Conservation (phyloP, 2,329 filamentous ascomycete species). For the Leptographium procerum region DNA sequence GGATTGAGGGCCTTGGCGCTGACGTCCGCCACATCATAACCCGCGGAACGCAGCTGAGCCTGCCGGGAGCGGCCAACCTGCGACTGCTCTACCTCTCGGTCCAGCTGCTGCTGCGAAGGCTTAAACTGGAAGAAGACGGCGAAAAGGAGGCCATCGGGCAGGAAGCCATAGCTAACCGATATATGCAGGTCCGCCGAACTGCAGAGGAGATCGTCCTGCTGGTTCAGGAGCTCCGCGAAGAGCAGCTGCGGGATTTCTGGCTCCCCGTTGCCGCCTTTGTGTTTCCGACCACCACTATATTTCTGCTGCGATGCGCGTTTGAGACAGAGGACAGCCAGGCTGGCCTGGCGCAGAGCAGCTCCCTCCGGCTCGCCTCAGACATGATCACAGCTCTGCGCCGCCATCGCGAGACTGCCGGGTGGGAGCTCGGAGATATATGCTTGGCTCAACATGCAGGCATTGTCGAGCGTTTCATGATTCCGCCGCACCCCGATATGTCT, state of each 20-base stretch:
- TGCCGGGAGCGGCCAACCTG: constrained; percentile 34
- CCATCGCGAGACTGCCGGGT: constrained; percentile 17
- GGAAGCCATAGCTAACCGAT: neutral
- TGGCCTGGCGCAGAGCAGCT: neutral
- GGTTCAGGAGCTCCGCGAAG: neutral
- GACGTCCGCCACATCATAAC: neutral
- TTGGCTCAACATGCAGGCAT: constrained; percentile 23
- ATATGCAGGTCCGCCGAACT: neutral
- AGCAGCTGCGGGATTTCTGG: constrained; percentile 5
- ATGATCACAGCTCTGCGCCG: neutral
- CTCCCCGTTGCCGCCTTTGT: constrained; percentile 1
- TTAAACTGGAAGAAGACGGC: constrained; percentile 29
- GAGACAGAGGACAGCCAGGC: neutral
- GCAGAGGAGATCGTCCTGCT: constrained; percentile 4
- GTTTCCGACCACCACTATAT: neutral
- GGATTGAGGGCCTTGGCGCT: neutral
- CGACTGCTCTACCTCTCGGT: constrained; percentile 38
- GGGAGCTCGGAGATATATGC: constrained; percentile 41
- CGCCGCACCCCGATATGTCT: neutral
- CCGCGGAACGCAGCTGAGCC: neutral
- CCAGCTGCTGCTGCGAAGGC: constrained; percentile 33
- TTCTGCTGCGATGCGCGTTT: constrained; percentile 1
- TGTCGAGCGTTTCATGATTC: neutral
- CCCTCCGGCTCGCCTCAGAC: neutral
- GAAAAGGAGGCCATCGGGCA: neutral